Percentiles rank a stretch among this genome's conserved stretches.
phyloP scores from a whole-genome alignment of 2,329 filamentous ascomycete species.

The Colletotrichum sp. region DNA sequence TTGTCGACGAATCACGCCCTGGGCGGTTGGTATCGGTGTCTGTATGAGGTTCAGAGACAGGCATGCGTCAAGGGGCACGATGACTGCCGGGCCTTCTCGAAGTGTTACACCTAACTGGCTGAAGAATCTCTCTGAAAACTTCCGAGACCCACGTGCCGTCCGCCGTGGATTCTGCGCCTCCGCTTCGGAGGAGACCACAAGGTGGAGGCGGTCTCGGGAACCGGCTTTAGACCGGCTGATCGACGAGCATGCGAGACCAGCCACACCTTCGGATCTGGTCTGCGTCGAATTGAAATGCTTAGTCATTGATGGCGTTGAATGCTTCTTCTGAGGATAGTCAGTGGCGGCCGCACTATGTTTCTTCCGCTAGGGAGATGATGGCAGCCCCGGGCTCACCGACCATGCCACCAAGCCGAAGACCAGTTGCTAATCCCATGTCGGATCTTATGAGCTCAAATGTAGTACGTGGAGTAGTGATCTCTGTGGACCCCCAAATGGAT shows the following conservation, averaged over 20 bases:
- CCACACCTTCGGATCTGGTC: background rate
- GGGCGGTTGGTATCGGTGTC: background rate
- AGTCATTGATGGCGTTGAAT: background rate
- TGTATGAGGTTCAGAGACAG: background rate
- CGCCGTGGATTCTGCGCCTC: background rate
- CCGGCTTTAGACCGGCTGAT: background rate
- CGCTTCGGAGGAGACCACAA: background rate
- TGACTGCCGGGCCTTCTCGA: background rate
- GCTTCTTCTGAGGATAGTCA: background rate
- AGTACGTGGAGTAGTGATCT: background rate
- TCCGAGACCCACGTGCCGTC: background rate
- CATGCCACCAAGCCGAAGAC: fast-evolving
- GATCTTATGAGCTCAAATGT: background rate
- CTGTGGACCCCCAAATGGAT: background rate
- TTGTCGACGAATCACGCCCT: background rate
- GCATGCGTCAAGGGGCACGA: background rate
- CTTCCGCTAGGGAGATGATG: background rate
- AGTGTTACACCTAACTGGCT: background rate
- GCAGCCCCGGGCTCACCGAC: background rate
- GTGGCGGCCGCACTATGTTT: background rate
- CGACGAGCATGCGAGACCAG: background rate
- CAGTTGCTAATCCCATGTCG: fast-evolving
- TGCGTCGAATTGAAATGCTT: background rate
- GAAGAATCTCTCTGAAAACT: background rate
- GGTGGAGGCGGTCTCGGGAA: background rate